phyloP scores from a whole-genome alignment of 2,329 filamentous ascomycete species.

The Sporothrix mexicana region DNA sequence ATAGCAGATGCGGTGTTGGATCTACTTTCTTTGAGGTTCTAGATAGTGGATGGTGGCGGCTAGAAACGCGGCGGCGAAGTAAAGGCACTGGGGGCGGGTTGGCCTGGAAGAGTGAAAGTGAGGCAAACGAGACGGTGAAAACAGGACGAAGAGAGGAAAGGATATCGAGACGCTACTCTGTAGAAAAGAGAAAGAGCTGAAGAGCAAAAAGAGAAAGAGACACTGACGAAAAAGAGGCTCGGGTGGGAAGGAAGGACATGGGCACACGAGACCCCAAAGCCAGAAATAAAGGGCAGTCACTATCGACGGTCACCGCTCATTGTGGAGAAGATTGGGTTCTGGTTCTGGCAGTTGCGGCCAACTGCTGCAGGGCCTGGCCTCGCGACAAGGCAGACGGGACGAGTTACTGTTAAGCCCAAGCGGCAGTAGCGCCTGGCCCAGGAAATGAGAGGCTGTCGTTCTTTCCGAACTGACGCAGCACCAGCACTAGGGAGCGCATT shows the following conservation, averaged over 20 bases:
- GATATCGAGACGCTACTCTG: conserved; percentile 10
- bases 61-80: neutral
- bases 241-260: neutral
- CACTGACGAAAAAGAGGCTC: conserved; percentile 4
- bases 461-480: conserved; percentile 31
- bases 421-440: conserved; percentile 32
- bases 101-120: neutral
- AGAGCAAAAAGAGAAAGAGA: neutral
- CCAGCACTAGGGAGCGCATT: conserved; percentile 18
- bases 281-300: conserved; percentile 26
- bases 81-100: neutral
- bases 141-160: neutral
- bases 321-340: conserved; percentile 24
- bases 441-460: conserved; percentile 23
- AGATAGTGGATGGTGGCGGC: conserved; percentile 11
- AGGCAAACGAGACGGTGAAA: neutral
- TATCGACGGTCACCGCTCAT: conserved; percentile 23
- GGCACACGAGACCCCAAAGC: conserved; percentile 5
- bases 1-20: neutral
- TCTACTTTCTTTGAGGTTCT: conserved; percentile 15
- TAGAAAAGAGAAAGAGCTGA: too few species aligned
- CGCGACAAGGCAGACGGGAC: conserved; percentile 28
- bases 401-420: conserved; percentile 7
- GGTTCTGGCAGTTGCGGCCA: too few species aligned
- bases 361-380: conserved; percentile 3